phyloP scores from a whole-genome alignment of 805 yeast genomes.

The Geotrichum ghanense region DNA sequence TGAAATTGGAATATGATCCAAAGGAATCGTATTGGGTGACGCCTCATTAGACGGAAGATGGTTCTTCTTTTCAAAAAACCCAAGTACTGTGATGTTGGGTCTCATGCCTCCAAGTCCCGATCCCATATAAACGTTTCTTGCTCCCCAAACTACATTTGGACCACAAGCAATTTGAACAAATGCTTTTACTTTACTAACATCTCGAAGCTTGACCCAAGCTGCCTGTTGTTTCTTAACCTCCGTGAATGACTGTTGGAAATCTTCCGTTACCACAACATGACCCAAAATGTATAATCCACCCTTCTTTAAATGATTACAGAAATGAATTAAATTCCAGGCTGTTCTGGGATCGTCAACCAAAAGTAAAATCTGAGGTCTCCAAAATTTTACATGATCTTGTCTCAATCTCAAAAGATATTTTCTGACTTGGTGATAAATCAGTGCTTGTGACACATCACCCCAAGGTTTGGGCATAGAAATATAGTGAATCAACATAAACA shows the following conservation, averaged over 20 bases:
- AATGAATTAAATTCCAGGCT: conserved; percentile 81
- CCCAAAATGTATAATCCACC: conserved; percentile 92
- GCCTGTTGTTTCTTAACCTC: conserved; percentile 63
- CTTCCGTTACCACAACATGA: conserved; percentile 65
- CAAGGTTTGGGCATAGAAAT: conserved; percentile 90
- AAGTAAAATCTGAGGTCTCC: conserved; percentile 92
- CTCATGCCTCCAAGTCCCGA: conserved; percentile 98
- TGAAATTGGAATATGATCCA: conserved; percentile 15
- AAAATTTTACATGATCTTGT: conserved; percentile 90
- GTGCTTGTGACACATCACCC: conserved; percentile 96
- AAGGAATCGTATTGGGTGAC: conserved; percentile 11
- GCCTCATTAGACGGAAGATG: conserved; percentile 11
- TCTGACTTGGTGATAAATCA: conserved; percentile 93
- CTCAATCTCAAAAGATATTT: conserved; percentile 73
- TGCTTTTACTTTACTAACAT: conserved; percentile 69
- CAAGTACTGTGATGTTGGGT: conserved; percentile 88
- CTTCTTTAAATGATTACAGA: conserved; percentile 89
- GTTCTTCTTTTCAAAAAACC: conserved; percentile 60
- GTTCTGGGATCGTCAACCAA: conserved; percentile 88
- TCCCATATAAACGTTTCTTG: conserved; percentile 79
- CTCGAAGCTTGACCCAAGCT: conserved; percentile 81
- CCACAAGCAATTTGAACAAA: conserved; percentile 89
- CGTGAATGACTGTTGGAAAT: conserved; percentile 50
- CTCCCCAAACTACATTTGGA: conserved; percentile 88
- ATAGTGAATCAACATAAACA: conserved; percentile 76